Evolutionary conservation across 495 filamentous ascomycete genomes (phyloP).

Genomic region (Amorphotheca resinae): DNA sequence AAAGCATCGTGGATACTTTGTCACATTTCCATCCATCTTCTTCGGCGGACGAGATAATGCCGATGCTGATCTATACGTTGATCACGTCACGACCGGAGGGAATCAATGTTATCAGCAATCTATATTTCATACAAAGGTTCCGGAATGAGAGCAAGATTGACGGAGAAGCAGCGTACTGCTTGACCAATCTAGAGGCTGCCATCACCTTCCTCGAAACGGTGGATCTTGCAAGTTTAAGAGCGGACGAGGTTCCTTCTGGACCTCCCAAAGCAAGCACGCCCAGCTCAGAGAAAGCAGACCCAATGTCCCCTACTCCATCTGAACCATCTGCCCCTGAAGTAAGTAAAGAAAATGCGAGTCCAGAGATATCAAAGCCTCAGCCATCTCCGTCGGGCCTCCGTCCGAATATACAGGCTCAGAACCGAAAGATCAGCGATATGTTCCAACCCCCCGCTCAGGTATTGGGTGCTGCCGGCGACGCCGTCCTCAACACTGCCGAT

Average conservation of each 20-base stretch:
- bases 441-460: slow-evolving; percentile 62
- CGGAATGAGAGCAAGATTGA: slow-evolving; percentile 75
- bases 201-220: slow-evolving; percentile 97
- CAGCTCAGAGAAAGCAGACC: slow-evolving; percentile 22
- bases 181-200: slow-evolving; percentile 91
- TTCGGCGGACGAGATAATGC: slow-evolving; percentile 92
- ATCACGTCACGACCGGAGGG: slow-evolving; percentile 81
- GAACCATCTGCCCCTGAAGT: slow-evolving; percentile 13
- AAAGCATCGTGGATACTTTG: slow-evolving; percentile 85
- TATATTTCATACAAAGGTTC: slow-evolving; percentile 89
- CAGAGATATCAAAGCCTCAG: slow-evolving; percentile 27
- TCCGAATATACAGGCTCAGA: slow-evolving; percentile 30
- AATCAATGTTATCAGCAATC: slow-evolving; percentile 83
- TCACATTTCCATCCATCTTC: slow-evolving; percentile 70
- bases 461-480: slow-evolving; percentile 70
- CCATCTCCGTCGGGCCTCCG: slow-evolving; percentile 27
- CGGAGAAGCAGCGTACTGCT: slow-evolving; percentile 88
- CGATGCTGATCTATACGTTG: slow-evolving; percentile 88
- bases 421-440: slow-evolving; percentile 65
- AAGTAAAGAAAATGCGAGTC: slow-evolving; percentile 8
- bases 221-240: slow-evolving; percentile 79
- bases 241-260: slow-evolving; percentile 57
- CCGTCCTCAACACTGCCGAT: slow-evolving; percentile 75
- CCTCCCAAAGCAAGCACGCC: slow-evolving; percentile 49
- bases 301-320: slow-evolving; percentile 21